phyloP scores from a whole-genome alignment of 306 rosid species.

The Geum urbanum region DNA sequence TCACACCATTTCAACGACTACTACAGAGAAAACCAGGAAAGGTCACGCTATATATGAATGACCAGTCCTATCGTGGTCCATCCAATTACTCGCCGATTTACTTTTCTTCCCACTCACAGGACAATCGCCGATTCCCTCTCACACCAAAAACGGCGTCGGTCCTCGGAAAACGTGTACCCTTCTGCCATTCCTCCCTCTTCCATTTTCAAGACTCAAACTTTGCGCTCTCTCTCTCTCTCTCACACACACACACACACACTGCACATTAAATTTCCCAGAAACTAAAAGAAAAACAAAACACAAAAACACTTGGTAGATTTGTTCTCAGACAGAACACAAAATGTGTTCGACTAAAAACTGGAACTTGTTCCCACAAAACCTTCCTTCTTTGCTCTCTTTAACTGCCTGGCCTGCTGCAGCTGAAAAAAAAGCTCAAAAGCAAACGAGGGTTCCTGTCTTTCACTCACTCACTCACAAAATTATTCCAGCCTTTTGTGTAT shows the following conservation, averaged over 20 bases:
- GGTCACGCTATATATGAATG: background rate
- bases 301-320: slow-evolving; percentile 15
- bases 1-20: background rate
- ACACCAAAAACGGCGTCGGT: background rate
- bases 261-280: background rate
- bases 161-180: background rate
- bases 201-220: background rate
- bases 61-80: slow-evolving; percentile 1
- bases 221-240: background rate
- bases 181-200: background rate
- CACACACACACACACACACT: no score
- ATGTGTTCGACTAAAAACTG: background rate
- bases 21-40: background rate
- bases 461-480: background rate
- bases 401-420: background rate
- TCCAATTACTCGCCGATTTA: background rate
- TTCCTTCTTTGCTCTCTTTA: background rate
- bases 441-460: slow-evolving; percentile 16
- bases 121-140: slow-evolving; percentile 6
- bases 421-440: slow-evolving; percentile 21
- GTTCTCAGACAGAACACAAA: slow-evolving; percentile 26
- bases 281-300: background rate
- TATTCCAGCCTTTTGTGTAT: background rate
- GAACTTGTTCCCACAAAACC: slow-evolving; percentile 34
- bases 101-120: background rate